A percentile compares a stretch with the other conserved stretches of the same genome.
Evolutionary conservation across 164 flowering plant species (phyloP).

Genomic region (Sextonia rubra): DNA sequence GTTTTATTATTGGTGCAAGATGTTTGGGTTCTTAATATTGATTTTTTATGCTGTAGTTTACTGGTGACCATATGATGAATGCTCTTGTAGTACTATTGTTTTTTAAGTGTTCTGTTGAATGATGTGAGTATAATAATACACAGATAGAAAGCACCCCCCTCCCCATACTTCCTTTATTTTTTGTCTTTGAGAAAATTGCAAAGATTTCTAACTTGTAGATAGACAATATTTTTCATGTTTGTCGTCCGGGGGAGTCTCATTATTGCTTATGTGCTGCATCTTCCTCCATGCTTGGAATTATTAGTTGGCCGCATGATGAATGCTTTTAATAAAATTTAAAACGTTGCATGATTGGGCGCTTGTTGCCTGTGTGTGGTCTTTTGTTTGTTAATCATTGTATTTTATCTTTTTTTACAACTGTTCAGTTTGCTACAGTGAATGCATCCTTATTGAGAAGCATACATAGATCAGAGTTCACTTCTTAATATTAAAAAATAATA

Average conservation of each 20-base stretch:
- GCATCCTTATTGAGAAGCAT: not conserved
- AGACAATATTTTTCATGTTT: not conserved
- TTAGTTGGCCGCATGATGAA: not conserved
- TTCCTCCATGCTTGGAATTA: not conserved
- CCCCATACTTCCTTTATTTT: too few relatives aligned
- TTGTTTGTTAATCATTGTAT: not conserved
- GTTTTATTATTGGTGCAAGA: constrained; percentile 1
- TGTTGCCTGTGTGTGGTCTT: not conserved
- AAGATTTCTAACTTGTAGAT: not conserved
- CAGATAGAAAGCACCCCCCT: too few relatives aligned
- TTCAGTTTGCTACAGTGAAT: not conserved
- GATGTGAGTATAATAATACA: not conserved
- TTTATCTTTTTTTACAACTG: too few relatives aligned
- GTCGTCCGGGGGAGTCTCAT: not conserved
- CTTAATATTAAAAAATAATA: too few relatives aligned
- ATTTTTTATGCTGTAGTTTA: not conserved
- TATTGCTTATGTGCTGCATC: not conserved
- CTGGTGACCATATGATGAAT: not conserved
- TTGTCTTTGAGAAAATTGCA: not conserved
- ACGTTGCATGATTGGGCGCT: not conserved
- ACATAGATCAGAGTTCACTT: not conserved
- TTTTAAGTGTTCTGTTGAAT: not conserved
- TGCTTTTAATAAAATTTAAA: not conserved
- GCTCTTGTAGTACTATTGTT: not conserved
- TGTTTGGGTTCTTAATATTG: not conserved